These are phyloP conservation scores for Noccaea bulbosa DNA, from an alignment of 345 rosid genomes.

Conservation along the genomic window DNA sequence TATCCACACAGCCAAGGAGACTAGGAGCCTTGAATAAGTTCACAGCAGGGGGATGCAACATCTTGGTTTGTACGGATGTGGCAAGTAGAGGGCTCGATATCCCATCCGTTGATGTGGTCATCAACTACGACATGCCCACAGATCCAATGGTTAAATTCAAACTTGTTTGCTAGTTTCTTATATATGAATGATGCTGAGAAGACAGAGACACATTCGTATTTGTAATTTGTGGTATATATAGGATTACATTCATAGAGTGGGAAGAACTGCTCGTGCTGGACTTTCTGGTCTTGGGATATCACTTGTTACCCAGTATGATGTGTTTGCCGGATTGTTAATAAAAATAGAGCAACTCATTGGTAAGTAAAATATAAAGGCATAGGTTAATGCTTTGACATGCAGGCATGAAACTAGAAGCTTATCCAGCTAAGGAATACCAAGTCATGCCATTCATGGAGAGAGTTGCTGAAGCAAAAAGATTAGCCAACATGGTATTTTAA, in stretches of 20 bases:
- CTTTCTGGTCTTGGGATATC: constrained; percentile 63
- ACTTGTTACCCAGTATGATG: no score
- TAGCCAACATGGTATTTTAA: no score
- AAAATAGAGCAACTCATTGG: no score
- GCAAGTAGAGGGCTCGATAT: constrained; percentile 98
- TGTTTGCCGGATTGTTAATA: constrained; percentile 14
- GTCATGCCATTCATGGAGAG: no score
- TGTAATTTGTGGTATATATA: constrained; percentile 33
- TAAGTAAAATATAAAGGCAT: no score
- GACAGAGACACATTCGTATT: neutral
- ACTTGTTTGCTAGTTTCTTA: constrained; percentile 2
- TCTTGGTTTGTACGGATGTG: constrained; percentile 91
- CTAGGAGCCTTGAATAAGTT: constrained; percentile 91
- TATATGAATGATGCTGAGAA: constrained; percentile 10
- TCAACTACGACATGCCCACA: constrained; percentile 88
- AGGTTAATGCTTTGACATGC: no score
- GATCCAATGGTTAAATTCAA: constrained; percentile 36
- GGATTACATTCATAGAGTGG: constrained; percentile 93
- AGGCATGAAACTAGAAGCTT: no score
- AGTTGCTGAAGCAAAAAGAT: no score
- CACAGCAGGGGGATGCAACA: constrained; percentile 86
- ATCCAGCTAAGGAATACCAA: no score
- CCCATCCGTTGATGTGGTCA: constrained; percentile 89
- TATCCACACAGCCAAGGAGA: constrained; percentile 68
- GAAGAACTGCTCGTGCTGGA: constrained; percentile 99